These are phyloP conservation scores for Nakazawaea wyomingensis DNA, from an alignment of 805 yeast species.

Conservation along the genomic window DNA sequence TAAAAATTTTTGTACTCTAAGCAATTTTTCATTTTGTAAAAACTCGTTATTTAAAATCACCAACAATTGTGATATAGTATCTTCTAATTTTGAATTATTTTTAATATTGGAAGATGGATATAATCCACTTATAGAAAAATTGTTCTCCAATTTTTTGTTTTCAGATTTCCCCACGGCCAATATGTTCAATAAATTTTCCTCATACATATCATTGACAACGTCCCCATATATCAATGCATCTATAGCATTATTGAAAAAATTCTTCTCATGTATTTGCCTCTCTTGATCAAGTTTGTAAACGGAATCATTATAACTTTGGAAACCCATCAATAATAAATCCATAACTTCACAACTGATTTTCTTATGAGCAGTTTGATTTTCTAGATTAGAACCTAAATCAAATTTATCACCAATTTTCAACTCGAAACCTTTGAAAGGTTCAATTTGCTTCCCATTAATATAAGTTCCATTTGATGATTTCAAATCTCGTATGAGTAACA, in stretches of 20 bases:
- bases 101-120: constrained; percentile 57
- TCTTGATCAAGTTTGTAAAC: constrained; percentile 21
- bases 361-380: constrained; percentile 62
- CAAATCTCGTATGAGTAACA: constrained; percentile 74
- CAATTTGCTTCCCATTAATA: constrained; percentile 69
- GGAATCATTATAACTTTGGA: constrained; percentile 23
- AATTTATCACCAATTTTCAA: constrained; percentile 77
- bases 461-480: constrained; percentile 95
- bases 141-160: constrained; percentile 38
- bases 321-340: constrained; percentile 55
- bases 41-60: constrained; percentile 53
- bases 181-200: constrained; percentile 22
- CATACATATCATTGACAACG: constrained; percentile 25
- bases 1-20: constrained; percentile 50
- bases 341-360: constrained; percentile 84
- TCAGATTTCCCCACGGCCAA: constrained; percentile 18
- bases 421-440: constrained; percentile 56
- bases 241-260: constrained; percentile 27
- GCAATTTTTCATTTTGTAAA: constrained; percentile 51
- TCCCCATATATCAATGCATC: constrained; percentile 34
- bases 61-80: constrained; percentile 48
- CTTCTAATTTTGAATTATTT: constrained; percentile 49
- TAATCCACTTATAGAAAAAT: constrained; percentile 47
- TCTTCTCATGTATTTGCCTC: constrained; percentile 14
- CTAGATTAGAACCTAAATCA: constrained; percentile 92